A percentile compares a stretch with the other conserved stretches of the same genome.
Conservation (phyloP, 192 early-diverging fungal genomes). For the Pecoramyces ruminantium region DNA sequence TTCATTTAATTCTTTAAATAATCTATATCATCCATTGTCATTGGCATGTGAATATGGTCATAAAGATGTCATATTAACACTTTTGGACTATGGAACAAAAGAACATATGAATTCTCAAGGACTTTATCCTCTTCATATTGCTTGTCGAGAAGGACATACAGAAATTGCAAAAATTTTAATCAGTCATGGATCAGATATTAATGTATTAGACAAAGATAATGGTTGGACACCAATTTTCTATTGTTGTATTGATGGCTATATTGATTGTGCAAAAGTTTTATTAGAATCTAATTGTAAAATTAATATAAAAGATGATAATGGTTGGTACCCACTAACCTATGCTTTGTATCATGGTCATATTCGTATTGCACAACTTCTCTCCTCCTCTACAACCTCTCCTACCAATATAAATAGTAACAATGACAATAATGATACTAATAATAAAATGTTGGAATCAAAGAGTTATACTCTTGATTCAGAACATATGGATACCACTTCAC, state of each 20-base stretch:
- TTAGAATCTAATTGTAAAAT: constrained; percentile 58
- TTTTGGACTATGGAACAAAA: constrained; percentile 59
- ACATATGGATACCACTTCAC: too few species aligned
- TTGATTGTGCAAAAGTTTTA: constrained; percentile 59
- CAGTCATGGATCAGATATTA: constrained; percentile 48
- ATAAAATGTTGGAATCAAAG: not conserved
- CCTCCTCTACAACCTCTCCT: not conserved
- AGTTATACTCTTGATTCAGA: not conserved
- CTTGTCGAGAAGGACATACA: constrained; percentile 65
- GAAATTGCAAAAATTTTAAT: constrained; percentile 58
- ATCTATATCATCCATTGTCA: constrained; percentile 33
- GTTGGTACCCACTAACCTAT: constrained; percentile 71
- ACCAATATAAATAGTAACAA: constrained; percentile 3
- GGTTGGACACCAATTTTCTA: constrained; percentile 97
- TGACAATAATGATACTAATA: not conserved
- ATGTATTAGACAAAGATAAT: constrained; percentile 74
- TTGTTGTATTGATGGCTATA: constrained; percentile 77
- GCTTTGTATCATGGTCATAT: constrained; percentile 13
- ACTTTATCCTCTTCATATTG: constrained; percentile 73
- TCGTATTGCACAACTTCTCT: not conserved
- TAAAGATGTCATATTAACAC: constrained; percentile 60
- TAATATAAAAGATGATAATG: constrained; percentile 64
- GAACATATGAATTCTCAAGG: constrained; percentile 53
- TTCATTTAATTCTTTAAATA: not conserved
- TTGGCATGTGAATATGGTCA: constrained; percentile 87